Base-by-base conservation (phyloP, 2,329 filamentous ascomycete species). In the Nothopassalora personata region DNA sequence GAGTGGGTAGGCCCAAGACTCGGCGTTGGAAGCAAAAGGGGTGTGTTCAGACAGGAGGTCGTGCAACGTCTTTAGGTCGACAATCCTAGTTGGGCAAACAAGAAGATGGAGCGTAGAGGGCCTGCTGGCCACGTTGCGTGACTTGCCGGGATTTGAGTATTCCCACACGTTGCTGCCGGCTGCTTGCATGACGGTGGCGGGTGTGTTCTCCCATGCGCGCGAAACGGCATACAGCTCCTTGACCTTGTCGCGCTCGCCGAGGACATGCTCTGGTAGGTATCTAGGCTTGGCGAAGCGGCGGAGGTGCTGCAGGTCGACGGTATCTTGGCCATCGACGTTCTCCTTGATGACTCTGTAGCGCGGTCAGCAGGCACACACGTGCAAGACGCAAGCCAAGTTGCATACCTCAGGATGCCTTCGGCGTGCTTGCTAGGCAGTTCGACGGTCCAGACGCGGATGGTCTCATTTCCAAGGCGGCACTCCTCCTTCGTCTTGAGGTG, bases 371-470 rank as follows among this genome's bases (percentile, higher is more conserved):
- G 49, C 18, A n/a, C 5, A 39, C 33, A 15, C 10, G 30, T 48
- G 23, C 11, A 60, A 62, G 47, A 7, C 60, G 58, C 55, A 62
- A 59, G 61, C 60, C 11, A 51, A 50, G 54, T 53, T 48, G 53
- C 27, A 73, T 77, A 91, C 89, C 82, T 85, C 70, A 94, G 83
- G 69, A 91, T 82, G 64, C 82, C 80, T 73, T 88, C 90, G 65
- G 89, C 88, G 67, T 82, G 81, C 73, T 86, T 89, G 63, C 86
- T 83, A 50, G 89, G 89, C 56, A 89, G 83, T 68, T 87, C 82
- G 53, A 90, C 87, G 63, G 90, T 84, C 72, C 88, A 88, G 56
- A 86, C 86, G 60, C 83, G 79, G 53, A 87, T 71, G 31, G 77
- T 79, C 65, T 80, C 79, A 36, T 76, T 73, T 54, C 74, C 74